Evolutionary conservation across 176 grass and related monocot genomes (phyloP).

Genomic region (Luzula sylvatica): DNA sequence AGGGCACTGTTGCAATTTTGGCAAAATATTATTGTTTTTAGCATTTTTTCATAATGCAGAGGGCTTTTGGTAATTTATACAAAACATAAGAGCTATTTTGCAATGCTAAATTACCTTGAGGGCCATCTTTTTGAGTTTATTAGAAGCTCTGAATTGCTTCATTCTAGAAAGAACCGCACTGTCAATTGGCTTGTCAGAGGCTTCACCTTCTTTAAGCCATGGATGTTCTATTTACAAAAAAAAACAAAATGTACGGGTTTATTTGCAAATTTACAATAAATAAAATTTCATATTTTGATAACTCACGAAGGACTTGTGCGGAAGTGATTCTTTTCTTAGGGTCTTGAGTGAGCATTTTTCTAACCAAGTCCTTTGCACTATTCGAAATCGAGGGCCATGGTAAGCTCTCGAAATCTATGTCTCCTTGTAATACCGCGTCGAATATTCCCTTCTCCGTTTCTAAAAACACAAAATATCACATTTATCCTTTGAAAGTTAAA

Average conservation of each 20-base stretch:
- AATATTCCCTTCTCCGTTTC: slow-evolving; percentile 98
- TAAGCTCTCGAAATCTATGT: slow-evolving; percentile 82
- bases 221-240: slow-evolving; percentile 64
- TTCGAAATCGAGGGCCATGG: slow-evolving; percentile 88
- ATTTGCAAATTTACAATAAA: slow-evolving; percentile 7
- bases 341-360: slow-evolving; percentile 84
- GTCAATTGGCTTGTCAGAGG: slow-evolving; percentile 94
- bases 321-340: slow-evolving; percentile 94
- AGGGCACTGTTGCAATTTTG: too few species aligned
- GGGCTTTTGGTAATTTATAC: too few species aligned
- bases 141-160: slow-evolving; percentile 99
- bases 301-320: slow-evolving; percentile 81
- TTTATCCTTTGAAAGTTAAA: too few species aligned
- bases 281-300: slow-evolving; percentile 18
- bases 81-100: too few species aligned
- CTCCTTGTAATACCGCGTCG: slow-evolving; percentile 63
- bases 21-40: too few species aligned
- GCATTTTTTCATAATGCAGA: too few species aligned
- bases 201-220: slow-evolving; percentile 81
- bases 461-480: too few species aligned
- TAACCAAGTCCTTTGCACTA: slow-evolving; percentile 81
- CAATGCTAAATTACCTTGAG: slow-evolving; percentile 40
- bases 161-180: slow-evolving; percentile 98
- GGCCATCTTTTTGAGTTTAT: slow-evolving; percentile 99
- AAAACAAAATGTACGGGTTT: slow-evolving; percentile 19